These are phyloP conservation scores for Urochloa ruziziensis DNA, from an alignment of 176 grass and related monocot species.

Conservation along the genomic window DNA sequence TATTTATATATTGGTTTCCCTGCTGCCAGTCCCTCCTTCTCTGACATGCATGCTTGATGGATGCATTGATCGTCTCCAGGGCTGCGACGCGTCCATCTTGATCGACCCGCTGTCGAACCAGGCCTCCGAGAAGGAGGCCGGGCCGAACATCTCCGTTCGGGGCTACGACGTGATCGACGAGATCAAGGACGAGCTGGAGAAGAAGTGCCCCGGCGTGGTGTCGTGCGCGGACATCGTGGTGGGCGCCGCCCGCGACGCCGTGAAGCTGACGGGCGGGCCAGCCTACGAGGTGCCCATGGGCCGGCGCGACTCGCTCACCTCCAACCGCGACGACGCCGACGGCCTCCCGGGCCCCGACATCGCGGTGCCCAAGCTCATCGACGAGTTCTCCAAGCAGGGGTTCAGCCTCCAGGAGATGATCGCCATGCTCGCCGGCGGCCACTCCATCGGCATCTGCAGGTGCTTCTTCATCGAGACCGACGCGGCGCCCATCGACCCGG, in stretches of 20 bases:
- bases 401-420: conserved; percentile 50
- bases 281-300: conserved; percentile 37
- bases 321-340: conserved; percentile 50
- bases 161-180: conserved; percentile 75
- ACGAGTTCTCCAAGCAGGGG: conserved; percentile 35
- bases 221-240: conserved; percentile 76
- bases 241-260: conserved; percentile 30
- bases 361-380: conserved; percentile 24
- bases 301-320: conserved; percentile 48
- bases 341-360: conserved; percentile 49
- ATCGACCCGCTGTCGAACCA: conserved; percentile 58
- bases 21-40: too few relatives aligned
- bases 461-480: conserved; percentile 62
- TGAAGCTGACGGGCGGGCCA: conserved; percentile 44
- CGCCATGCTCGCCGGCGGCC: conserved; percentile 57
- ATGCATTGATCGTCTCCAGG: conserved; percentile 19
- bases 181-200: conserved; percentile 59
- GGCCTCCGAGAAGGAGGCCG: conserved; percentile 56
- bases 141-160: conserved; percentile 49
- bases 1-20: too few relatives aligned
- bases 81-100: conserved; percentile 75
- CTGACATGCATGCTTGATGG: too few relatives aligned
- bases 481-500: conserved; percentile 38
- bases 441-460: conserved; percentile 53
- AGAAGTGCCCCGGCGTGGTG: conserved; percentile 50